A percentile compares a stretch with the other conserved stretches of the same genome.
Evolutionary conservation across 495 filamentous ascomycete genomes (phyloP).

Genomic region (Hypoxylon fuscum): DNA sequence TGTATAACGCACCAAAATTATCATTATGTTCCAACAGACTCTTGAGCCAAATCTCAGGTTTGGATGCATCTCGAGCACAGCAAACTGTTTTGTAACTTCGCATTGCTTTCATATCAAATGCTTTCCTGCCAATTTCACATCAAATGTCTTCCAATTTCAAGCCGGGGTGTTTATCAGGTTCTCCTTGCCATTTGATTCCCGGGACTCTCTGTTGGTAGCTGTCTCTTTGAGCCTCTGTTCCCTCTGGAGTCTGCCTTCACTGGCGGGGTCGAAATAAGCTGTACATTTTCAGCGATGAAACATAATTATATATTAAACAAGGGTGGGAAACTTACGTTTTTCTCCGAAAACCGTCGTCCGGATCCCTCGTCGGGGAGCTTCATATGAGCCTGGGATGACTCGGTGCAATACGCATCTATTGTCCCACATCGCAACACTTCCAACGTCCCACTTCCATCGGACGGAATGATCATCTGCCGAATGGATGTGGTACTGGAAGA

Average conservation of each 20-base stretch:
- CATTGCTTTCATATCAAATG: too few relatives aligned
- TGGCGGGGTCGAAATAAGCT: constrained; percentile 60
- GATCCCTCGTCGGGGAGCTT: constrained; percentile 56
- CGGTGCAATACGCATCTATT: constrained; percentile 61
- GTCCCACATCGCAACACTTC: constrained; percentile 65
- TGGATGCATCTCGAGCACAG: too few relatives aligned
- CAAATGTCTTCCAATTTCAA: neutral
- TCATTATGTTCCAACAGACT: too few relatives aligned
- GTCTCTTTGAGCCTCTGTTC: constrained; percentile 26
- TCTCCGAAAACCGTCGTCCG: constrained; percentile 65
- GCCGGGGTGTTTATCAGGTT: constrained; percentile 21
- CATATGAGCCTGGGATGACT: constrained; percentile 62
- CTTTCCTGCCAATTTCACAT: neutral
- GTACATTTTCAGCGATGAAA: constrained; percentile 4
- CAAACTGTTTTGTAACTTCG: too few relatives aligned
- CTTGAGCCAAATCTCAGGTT: too few relatives aligned
- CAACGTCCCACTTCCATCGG: constrained; percentile 65
- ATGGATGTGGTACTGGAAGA: constrained; percentile 61
- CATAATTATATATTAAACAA: neutral
- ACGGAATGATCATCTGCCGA: constrained; percentile 63
- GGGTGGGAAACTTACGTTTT: constrained; percentile 53
- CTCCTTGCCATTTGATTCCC: constrained; percentile 3
- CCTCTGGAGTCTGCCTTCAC: constrained; percentile 56
- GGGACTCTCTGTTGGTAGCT: constrained; percentile 4
- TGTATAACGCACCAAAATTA: too few relatives aligned